Percentiles rank a stretch among this genome's conserved stretches.
Conservation (phyloP, 352 stramenopile species). For the Blastocystis sp. region DNA sequence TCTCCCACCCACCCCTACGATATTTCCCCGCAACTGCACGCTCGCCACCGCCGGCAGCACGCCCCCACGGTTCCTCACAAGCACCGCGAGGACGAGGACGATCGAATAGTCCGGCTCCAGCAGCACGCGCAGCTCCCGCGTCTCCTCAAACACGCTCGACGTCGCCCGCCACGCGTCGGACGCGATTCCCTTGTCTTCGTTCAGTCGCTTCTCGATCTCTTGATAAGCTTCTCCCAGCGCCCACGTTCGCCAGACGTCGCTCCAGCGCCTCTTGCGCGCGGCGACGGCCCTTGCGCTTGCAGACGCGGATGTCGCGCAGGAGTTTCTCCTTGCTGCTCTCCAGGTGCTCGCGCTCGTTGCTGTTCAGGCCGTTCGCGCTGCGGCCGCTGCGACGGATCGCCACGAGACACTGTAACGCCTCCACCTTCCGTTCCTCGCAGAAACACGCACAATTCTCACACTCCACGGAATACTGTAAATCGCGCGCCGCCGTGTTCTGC, state of each 20-base stretch:
- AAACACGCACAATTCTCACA: neutral
- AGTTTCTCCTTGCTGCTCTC: constrained; percentile 50
- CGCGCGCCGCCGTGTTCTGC: constrained; percentile 5
- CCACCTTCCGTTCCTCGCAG: neutral
- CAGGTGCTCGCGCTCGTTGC: constrained; percentile 35
- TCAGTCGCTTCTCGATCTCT: constrained; percentile 11
- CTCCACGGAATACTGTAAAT: neutral
- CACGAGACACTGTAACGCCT: neutral
- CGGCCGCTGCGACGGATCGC: neutral
- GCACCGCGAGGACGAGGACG: neutral
- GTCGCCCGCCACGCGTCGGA: neutral
- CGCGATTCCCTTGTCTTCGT: neutral
- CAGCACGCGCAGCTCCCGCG: neutral
- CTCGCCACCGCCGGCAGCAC: neutral
- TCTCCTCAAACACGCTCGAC: neutral
- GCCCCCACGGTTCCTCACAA: neutral
- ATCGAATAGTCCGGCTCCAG: constrained; percentile 19
- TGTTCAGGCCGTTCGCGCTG: neutral
- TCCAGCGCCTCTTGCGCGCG: constrained; percentile 24
- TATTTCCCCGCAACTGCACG: neutral
- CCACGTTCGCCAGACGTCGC: constrained; percentile 11
- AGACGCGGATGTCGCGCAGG: constrained; percentile 34
- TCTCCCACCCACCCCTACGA: neutral
- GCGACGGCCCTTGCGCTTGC: constrained; percentile 24
- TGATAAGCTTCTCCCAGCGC: neutral